A percentile compares a stretch with the other conserved stretches of the same genome.
phyloP scores from a whole-genome alignment of 768 basidiomycete species.

The Naganishia randhawae region DNA sequence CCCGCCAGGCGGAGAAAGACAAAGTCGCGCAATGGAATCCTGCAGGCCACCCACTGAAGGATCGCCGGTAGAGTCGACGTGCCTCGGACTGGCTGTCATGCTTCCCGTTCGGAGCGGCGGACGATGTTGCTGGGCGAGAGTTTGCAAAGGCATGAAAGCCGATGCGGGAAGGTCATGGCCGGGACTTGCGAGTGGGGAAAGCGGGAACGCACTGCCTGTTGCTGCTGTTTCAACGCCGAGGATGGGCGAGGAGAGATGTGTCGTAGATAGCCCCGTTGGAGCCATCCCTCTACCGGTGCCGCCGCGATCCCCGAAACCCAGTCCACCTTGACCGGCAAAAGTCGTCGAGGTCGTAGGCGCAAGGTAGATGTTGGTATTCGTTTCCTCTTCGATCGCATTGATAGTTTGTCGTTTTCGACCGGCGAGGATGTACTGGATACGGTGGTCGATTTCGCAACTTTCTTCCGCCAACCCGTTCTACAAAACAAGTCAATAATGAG shows the following conservation, averaged over 20 bases:
- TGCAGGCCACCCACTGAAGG: slow-evolving; percentile 19
- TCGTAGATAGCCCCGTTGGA: slow-evolving; percentile 26
- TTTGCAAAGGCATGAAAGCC: too few species aligned
- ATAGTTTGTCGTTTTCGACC: slow-evolving; percentile 80
- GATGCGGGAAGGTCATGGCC: not conserved
- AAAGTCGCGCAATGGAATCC: slow-evolving; percentile 34
- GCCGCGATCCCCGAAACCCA: slow-evolving; percentile 42
- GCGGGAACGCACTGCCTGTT: slow-evolving; percentile 22
- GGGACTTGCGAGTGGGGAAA: not conserved
- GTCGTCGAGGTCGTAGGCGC: slow-evolving; percentile 89
- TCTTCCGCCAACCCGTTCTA: slow-evolving; percentile 90
- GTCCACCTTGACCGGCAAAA: slow-evolving; percentile 80
- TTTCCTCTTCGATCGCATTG: slow-evolving; percentile 93
- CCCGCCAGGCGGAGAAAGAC: slow-evolving; percentile 32
- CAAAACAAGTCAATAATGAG: slow-evolving; percentile 21
- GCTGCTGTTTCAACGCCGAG: slow-evolving; percentile 23
- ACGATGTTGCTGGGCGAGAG: not conserved
- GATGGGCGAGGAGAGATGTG: slow-evolving; percentile 25
- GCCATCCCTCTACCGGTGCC: slow-evolving; percentile 30
- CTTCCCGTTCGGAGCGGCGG: not conserved
- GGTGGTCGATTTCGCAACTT: slow-evolving; percentile 87
- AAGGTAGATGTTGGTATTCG: slow-evolving; percentile 92
- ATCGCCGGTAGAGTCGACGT: slow-evolving; percentile 53
- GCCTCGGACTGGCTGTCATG: slow-evolving; percentile 52
- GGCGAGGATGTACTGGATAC: slow-evolving; percentile 84